A percentile compares a stretch with the other conserved stretches of the same genome.
phyloP scores from a whole-genome alignment of 2,329 filamentous ascomycete genomes.

The Alternaria gaisen region DNA sequence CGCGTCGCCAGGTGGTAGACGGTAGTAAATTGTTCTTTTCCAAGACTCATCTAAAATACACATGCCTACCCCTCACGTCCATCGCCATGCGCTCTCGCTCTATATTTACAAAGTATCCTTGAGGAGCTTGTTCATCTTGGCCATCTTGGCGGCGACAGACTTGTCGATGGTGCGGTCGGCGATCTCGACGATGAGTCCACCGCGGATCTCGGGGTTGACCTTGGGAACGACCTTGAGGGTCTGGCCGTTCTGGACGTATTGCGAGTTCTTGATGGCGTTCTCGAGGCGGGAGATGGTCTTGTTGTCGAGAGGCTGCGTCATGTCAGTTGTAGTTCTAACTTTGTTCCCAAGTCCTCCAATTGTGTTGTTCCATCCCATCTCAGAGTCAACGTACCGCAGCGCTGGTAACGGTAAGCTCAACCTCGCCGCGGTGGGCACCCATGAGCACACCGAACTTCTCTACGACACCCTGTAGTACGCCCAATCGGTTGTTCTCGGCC shows the following conservation, averaged over 20 bases:
- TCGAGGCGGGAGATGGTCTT: conserved; percentile 88
- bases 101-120: conserved; percentile 90
- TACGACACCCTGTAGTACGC: conserved; percentile 80
- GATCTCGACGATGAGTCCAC: conserved; percentile 93
- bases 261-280: conserved; percentile 85
- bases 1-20: conserved; percentile 9
- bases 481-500: conserved; percentile 95
- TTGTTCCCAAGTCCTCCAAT: neutral
- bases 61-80: conserved; percentile 32
- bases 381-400: conserved; percentile 72
- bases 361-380: neutral
- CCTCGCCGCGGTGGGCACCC: conserved; percentile 87
- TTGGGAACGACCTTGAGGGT: conserved; percentile 97
- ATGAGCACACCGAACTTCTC: conserved; percentile 90
- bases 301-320: conserved; percentile 77
- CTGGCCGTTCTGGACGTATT: conserved; percentile 89
- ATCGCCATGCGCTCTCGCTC: conserved; percentile 17
- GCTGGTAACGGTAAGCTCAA: conserved; percentile 91
- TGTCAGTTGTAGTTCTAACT: conserved; percentile 21
- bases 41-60: conserved; percentile 49
- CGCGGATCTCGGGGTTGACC: conserved; percentile 94
- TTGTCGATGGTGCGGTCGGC: conserved; percentile 98
- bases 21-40: conserved; percentile 36
- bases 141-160: conserved; percentile 91
- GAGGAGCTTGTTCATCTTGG: conserved; percentile 99